phyloP scores from a whole-genome alignment of 2,329 filamentous ascomycete genomes.

The Trichoderma harzianum region DNA sequence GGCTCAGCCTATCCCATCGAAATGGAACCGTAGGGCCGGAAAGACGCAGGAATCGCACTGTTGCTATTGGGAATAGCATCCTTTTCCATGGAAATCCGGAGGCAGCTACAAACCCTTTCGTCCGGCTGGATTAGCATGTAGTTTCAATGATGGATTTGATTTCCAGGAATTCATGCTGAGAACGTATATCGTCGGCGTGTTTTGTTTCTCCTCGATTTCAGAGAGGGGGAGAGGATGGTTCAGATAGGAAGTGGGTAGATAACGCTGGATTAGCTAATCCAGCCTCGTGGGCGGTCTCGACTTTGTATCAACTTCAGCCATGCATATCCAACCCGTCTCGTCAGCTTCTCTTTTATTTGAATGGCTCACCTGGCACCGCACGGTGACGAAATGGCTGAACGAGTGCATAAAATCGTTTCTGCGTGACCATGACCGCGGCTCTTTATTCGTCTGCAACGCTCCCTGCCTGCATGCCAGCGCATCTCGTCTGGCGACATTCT shows the following conservation, averaged over 20 bases:
- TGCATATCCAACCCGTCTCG: neutral
- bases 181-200: neutral
- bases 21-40: neutral
- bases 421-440: slow-evolving; percentile 10
- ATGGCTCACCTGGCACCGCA: slow-evolving; percentile 6
- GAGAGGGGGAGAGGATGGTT: neutral
- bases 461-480: slow-evolving; percentile 19
- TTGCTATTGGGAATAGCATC: neutral
- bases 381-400: slow-evolving; percentile 15
- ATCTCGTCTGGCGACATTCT: slow-evolving; percentile 16
- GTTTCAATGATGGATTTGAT: neutral
- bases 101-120: neutral
- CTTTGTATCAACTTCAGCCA: neutral
- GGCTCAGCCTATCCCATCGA: neutral
- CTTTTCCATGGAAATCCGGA: neutral
- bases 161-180: neutral
- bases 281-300: neutral
- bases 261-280: slow-evolving; percentile 5
- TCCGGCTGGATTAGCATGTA: neutral
- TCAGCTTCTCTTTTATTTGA: slow-evolving; percentile 2
- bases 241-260: neutral
- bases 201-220: neutral
- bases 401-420: slow-evolving; percentile 12
- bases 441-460: slow-evolving; percentile 17
- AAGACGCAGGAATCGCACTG: neutral